These are phyloP conservation scores for Tolypocladium tropicale DNA, from an alignment of 2,329 filamentous ascomycete species.

Conservation along the genomic window DNA sequence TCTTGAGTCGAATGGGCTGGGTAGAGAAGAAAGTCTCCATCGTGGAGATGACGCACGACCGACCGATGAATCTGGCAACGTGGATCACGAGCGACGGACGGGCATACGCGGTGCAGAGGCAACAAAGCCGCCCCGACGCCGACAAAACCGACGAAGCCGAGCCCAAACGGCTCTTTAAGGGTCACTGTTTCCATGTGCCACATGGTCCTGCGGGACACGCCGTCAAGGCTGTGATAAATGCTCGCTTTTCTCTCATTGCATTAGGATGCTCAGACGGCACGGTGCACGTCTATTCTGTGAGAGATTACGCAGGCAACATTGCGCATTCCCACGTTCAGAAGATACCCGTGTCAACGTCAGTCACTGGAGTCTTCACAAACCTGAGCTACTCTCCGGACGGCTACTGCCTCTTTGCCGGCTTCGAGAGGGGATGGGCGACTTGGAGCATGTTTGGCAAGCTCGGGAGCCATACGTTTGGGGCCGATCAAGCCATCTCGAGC, in stretches of 20 bases:
- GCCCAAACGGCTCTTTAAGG: constrained; percentile 66
- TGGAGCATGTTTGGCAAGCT: constrained; percentile 97
- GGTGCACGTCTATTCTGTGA: constrained; percentile 82
- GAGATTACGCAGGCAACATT: constrained; percentile 89
- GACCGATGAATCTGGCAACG: constrained; percentile 89
- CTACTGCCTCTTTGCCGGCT: constrained; percentile 91
- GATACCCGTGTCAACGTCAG: constrained; percentile 54
- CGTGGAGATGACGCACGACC: constrained; percentile 81
- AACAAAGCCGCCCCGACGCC: constrained; percentile 28
- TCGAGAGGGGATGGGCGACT: constrained; percentile 83
- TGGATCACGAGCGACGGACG: constrained; percentile 86
- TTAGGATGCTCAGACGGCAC: constrained; percentile 72
- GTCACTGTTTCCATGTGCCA: constrained; percentile 81
- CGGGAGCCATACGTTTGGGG: constrained; percentile 72
- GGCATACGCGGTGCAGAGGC: constrained; percentile 82
- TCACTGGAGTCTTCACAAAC: constrained; percentile 62
- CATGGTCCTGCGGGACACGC: constrained; percentile 49
- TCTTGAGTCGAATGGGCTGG: constrained; percentile 81
- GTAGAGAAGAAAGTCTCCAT: constrained; percentile 68
- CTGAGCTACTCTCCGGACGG: constrained; percentile 88
- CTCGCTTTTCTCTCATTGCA: constrained; percentile 86
- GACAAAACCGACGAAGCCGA: constrained; percentile 34
- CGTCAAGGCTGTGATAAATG: constrained; percentile 74
- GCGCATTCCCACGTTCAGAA: constrained; percentile 72
- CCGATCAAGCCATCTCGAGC: constrained; percentile 52